Base-by-base conservation (phyloP, 1,284 basidiomycete genomes). In the Leccinum ponderosum region DNA sequence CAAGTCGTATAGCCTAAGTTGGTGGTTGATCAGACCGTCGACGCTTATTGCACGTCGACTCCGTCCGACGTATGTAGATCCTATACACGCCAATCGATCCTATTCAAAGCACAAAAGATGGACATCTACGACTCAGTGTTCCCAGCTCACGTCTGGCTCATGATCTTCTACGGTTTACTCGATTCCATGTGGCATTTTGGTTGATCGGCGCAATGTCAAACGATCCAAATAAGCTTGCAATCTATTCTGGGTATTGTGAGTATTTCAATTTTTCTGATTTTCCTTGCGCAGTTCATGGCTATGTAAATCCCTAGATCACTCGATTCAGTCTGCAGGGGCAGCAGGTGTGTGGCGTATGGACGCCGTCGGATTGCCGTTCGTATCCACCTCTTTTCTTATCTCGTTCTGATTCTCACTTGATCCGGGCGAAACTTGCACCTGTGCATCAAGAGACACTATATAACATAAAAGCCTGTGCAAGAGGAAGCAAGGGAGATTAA, bases 171-270 rank as follows among this genome's bases (percentile, higher is more conserved):
- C 50, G 78, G 77, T 20, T 44, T 79, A 9, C 66, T 78, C 17
- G 78, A 80, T 62, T 66, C 79, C 2, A 75, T 80, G 70, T 80
- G 78, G 76, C 79, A 80, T 78, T 77, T 64, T 77, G 75, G 78
- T 68, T 76, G 59, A 76, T 77, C 63, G 78, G 78, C 9, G 73
- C 76, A 8, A 75, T 80, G 71, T 73, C 71, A 37, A 78, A 80
- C 53, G 73, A 79, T 29, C 71, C 75, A 3, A 70, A 69, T 29
- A 75, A 77, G 55, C 67, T 80, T 6, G 79, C 77, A 0, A 73
- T 78, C 54, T 72, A 78, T 62, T 65, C 76, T n/a, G 79, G 78
- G 1, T 76, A 80, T 48, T 78, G 77, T 76, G 60, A 61, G 75
- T 15, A 14, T 62, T 27, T 37, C 4, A 4, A 12, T 17, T 12